Evolutionary conservation across 768 basidiomycete genomes (phyloP).

Genomic region (Trametes maxima): DNA sequence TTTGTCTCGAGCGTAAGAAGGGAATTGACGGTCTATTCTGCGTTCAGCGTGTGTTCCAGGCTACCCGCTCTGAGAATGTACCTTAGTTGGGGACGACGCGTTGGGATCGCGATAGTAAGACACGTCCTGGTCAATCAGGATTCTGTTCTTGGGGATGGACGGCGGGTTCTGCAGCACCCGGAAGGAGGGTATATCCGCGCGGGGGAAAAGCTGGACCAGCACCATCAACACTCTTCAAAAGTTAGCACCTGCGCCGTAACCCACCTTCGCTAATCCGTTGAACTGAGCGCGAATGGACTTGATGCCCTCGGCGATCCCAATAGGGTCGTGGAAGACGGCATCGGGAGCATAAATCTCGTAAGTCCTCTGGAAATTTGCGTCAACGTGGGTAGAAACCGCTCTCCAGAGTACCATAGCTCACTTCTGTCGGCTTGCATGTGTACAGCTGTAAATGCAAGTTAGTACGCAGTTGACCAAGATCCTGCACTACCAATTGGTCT

Average conservation of each 20-base stretch:
- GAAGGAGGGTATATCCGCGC: slow-evolving; percentile 45
- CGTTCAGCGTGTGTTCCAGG: not conserved
- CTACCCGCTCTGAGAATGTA: slow-evolving; percentile 1
- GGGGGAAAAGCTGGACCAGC: slow-evolving; percentile 41
- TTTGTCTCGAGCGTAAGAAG: slow-evolving; percentile 45
- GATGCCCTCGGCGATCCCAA: slow-evolving; percentile 46
- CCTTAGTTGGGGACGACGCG: slow-evolving; percentile 45
- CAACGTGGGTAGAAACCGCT: not conserved
- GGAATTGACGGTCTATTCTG: slow-evolving; percentile 41
- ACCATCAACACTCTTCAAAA: not conserved
- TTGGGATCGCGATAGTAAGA: slow-evolving; percentile 44
- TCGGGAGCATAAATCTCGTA: slow-evolving; percentile 46
- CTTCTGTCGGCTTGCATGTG: slow-evolving; percentile 41
- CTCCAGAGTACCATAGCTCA: slow-evolving; percentile 11
- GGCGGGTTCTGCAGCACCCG: slow-evolving; percentile 45
- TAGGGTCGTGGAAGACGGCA: slow-evolving; percentile 48
- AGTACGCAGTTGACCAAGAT: not conserved
- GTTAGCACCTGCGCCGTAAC: not conserved
- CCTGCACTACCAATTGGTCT: not conserved
- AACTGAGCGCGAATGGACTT: slow-evolving; percentile 47
- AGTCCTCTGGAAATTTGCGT: slow-evolving; percentile 39
- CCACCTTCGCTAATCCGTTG: slow-evolving; percentile 46
- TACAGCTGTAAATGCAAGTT: slow-evolving; percentile 36
- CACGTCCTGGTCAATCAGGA: slow-evolving; percentile 52
- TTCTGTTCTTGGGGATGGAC: slow-evolving; percentile 38